These are phyloP conservation scores for Grosmannia clavigera DNA, from an alignment of 2,329 filamentous ascomycete species.

Conservation along the genomic window DNA sequence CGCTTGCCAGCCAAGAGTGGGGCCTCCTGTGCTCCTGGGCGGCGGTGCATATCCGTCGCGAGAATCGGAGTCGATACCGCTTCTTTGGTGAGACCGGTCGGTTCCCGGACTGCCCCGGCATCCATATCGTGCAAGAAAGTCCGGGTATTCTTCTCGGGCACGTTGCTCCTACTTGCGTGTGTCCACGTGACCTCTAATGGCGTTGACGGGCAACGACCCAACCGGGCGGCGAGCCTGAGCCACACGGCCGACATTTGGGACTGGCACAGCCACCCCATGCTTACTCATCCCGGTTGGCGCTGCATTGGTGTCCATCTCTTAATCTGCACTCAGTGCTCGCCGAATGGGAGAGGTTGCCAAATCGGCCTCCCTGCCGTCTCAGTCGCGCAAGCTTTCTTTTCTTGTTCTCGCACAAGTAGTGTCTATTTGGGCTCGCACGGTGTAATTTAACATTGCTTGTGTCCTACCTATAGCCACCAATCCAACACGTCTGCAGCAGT, in stretches of 20 bases:
- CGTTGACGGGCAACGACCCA: too few species aligned
- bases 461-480: background rate
- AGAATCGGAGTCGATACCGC: background rate
- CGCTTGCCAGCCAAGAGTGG: background rate
- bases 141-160: too few species aligned
- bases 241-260: background rate
- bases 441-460: background rate
- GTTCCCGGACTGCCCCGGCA: background rate
- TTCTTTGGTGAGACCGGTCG: background rate
- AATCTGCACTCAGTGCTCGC: too few species aligned
- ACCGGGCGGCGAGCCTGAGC: background rate
- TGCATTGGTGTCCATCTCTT: background rate
- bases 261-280: background rate
- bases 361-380: too few species aligned
- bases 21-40: background rate
- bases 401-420: background rate
- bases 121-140: background rate
- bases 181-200: too few species aligned
- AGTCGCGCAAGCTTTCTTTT: background rate
- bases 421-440: background rate
- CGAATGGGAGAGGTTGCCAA: too few species aligned
- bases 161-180: too few species aligned
- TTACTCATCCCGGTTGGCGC: background rate
- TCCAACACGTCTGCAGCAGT: background rate
- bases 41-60: background rate